Base-by-base conservation (phyloP, 2,329 filamentous ascomycete genomes). In the Aureobasidium subglaciale region DNA sequence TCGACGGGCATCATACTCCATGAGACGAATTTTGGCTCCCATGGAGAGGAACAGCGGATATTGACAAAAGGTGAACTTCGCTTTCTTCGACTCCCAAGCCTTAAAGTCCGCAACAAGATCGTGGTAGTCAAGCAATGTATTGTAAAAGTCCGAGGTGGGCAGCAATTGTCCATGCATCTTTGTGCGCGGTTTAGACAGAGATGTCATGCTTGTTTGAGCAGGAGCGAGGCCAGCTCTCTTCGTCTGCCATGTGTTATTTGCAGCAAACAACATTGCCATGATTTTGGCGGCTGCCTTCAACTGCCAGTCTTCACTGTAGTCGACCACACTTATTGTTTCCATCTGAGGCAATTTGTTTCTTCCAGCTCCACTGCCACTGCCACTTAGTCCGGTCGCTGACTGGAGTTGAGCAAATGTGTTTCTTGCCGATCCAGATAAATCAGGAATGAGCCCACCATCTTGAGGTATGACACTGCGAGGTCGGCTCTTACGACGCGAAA, bases 41-140 rank as follows among this genome's bases (percentile, higher is more conserved):
- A 96, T 90, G 59, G 90, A 95, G 37, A 96, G 77, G 62, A 96
- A 85, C 64, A 96, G 95, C 0, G 91, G 90, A 64, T 95, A 95
- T 67, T 95, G 89, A 67, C 90, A 96, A 66, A 96, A 95, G 0
- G 88, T 82, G 66, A 96, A 96, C 61, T 84, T 88, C 18, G 79
- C 78, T 50, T 80, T 79, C 60, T 81, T 85, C 4, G 82, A 79
- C 67, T 95, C 90, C 91, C 91, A 96, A 9, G 83, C 79, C 65
- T 95, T 89, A 64, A 95, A 96, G 67, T 96, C 91, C 0, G 81
- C 82, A 43, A 93, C 81, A 6, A 96, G 77, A 65, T 96, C 89
- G n/a, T 85, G 82, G 63, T 89, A 90, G 67, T 96, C 91, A 9
- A 96, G 79, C 58, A 95, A 73, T 1, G 87, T 87, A 65, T 89